These are phyloP conservation scores for Adansonia gregorii DNA, from an alignment of 441 rosid genomes.

Conservation along the genomic window DNA sequence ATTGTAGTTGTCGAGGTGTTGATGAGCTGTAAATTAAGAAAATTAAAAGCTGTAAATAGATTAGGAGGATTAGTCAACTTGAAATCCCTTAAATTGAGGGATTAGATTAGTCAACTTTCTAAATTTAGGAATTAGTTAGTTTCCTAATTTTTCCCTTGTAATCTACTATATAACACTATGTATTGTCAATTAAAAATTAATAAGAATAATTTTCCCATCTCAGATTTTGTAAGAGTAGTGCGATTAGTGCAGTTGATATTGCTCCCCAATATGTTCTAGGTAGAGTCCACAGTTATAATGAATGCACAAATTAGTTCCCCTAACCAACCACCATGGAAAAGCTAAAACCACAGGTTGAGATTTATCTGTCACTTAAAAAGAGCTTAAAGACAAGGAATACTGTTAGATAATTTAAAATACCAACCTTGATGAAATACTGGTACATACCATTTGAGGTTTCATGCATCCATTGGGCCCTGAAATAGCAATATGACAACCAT, in stretches of 20 bases:
- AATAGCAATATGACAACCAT: slow-evolving; percentile 30
- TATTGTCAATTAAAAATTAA: no score
- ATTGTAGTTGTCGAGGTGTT: no score
- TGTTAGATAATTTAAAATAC: neutral
- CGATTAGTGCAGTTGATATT: neutral
- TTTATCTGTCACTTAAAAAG: neutral
- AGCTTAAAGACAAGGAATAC: neutral
- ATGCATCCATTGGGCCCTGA: slow-evolving; percentile 69
- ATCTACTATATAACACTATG: no score
- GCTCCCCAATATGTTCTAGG: neutral
- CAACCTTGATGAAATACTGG: slow-evolving; percentile 79
- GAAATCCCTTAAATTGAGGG: no score
- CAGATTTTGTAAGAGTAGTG: no score
- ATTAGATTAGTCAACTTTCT: no score
- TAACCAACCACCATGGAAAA: neutral
- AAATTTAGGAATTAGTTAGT: no score
- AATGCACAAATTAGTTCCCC: neutral
- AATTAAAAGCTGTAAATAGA: no score
- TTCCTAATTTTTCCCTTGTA: no score
- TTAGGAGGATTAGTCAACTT: no score
- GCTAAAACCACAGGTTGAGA: neutral
- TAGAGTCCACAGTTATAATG: neutral
- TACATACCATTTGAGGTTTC: slow-evolving; percentile 66
- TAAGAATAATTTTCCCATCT: no score
- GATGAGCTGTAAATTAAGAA: no score